Evolutionary conservation across 345 rosid genomes (phyloP).

Genomic region (Lumnitzera racemosa): DNA sequence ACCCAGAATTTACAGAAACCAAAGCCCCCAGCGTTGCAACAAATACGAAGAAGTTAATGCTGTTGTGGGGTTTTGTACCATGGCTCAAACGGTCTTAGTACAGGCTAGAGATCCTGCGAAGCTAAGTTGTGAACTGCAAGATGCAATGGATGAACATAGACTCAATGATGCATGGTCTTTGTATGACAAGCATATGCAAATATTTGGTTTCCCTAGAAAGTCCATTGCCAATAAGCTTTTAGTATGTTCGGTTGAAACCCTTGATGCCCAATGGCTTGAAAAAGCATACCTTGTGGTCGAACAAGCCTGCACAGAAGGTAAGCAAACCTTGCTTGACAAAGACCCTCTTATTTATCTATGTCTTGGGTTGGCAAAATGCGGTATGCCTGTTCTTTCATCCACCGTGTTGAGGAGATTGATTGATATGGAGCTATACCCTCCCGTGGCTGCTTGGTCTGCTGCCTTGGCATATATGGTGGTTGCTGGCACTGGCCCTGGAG

Average conservation of each 20-base stretch:
- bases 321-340: slow-evolving; percentile 66
- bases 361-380: slow-evolving; percentile 59
- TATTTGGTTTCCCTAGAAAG: slow-evolving; percentile 83
- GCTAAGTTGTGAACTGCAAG: slow-evolving; percentile 47
- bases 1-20: neutral
- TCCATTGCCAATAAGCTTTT: slow-evolving; percentile 55
- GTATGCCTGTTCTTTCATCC: slow-evolving; percentile 64
- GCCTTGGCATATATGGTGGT: slow-evolving; percentile 51
- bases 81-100: slow-evolving; percentile 52
- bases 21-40: neutral
- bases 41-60: neutral
- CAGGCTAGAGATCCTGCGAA: slow-evolving; percentile 81
- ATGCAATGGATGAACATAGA: slow-evolving; percentile 48
- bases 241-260: slow-evolving; percentile 50
- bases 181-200: slow-evolving; percentile 64
- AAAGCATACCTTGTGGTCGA: slow-evolving; percentile 62
- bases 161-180: slow-evolving; percentile 56
- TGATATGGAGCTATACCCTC: slow-evolving; percentile 61
- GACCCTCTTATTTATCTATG: slow-evolving; percentile 72
- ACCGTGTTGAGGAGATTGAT: slow-evolving; percentile 70
- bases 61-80: slow-evolving; percentile 23
- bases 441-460: slow-evolving; percentile 73
- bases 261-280: slow-evolving; percentile 50
- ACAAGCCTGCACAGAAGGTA: slow-evolving; percentile 58
- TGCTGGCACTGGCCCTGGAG: slow-evolving; percentile 58